phyloP scores from a whole-genome alignment of 352 stramenopile genomes.

The Aphanomyces invadans region DNA sequence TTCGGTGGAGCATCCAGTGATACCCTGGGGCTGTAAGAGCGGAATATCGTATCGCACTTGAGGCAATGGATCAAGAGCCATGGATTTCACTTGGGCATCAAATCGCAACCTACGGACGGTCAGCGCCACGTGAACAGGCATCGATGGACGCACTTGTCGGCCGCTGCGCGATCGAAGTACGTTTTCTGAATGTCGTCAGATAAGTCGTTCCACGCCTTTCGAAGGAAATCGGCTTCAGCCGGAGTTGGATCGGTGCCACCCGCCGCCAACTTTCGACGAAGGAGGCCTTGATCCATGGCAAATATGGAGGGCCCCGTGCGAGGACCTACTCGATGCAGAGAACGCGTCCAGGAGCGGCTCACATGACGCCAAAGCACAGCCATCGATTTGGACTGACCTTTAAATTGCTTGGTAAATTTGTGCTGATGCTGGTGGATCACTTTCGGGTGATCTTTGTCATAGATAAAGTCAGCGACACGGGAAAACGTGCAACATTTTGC shows the following conservation, averaged over 20 bases:
- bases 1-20: not conserved
- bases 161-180: constrained; percentile 19
- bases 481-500: constrained; percentile 48
- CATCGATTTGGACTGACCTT: constrained; percentile 11
- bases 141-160: not conserved
- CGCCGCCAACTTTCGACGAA: constrained; percentile 28
- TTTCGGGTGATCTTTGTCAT: constrained; percentile 65
- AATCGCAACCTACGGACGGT: constrained; percentile 10
- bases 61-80: not conserved
- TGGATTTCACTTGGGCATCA: constrained; percentile 13
- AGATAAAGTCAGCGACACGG: constrained; percentile 53
- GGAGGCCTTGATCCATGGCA: constrained; percentile 50
- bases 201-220: constrained; percentile 37
- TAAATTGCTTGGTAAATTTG: constrained; percentile 24
- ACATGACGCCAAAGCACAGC: no score
- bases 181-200: constrained; percentile 25
- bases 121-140: no score
- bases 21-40: not conserved
- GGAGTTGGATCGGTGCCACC: constrained; percentile 28
- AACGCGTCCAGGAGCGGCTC: no score
- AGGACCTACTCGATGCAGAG: constrained; percentile 38
- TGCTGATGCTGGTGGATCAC: constrained; percentile 38
- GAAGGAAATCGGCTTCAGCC: constrained; percentile 44
- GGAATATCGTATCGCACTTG: constrained; percentile 11
- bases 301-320: constrained; percentile 58